A percentile compares a stretch with the other conserved stretches of the same genome.
phyloP scores from a whole-genome alignment of 768 basidiomycete genomes.

The Omphalotus guepiniiformis region DNA sequence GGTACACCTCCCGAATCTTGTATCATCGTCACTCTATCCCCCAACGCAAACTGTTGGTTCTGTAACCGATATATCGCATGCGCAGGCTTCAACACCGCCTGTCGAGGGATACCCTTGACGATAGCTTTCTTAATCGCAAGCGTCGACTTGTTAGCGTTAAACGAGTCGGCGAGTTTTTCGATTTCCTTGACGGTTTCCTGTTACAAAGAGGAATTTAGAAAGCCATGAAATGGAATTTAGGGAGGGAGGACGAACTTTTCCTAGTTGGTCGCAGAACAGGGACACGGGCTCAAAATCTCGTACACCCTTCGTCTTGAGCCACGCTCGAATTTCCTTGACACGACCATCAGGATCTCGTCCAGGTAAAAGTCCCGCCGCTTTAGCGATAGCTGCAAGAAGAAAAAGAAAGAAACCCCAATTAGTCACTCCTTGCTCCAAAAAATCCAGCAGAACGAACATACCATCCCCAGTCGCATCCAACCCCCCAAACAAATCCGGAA shows the following conservation, averaged over 20 bases:
- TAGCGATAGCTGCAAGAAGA: constrained; percentile 65
- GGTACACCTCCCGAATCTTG: constrained; percentile 93
- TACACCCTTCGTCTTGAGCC: constrained; percentile 86
- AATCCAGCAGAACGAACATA: constrained; percentile 35
- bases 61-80: constrained; percentile 89
- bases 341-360: constrained; percentile 59
- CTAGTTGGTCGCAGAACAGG: constrained; percentile 86
- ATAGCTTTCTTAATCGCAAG: constrained; percentile 82
- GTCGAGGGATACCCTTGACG: constrained; percentile 90
- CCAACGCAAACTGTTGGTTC: constrained; percentile 81
- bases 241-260: no score
- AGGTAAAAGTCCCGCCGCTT: constrained; percentile 54
- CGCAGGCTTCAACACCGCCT: constrained; percentile 88
- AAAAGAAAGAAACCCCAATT: neutral
- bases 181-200: constrained; percentile 76
- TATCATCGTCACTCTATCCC: constrained; percentile 95
- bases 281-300: constrained; percentile 91
- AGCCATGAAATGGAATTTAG: no score
- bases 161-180: constrained; percentile 68
- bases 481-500: constrained; percentile 77
- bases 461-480: constrained; percentile 75
- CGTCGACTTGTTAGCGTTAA: constrained; percentile 56
- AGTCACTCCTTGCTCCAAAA: no score
- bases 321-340: constrained; percentile 74
- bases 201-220: no score